Conservation (phyloP, 2,329 filamentous ascomycete species). For the Sarocladium oryzae region DNA sequence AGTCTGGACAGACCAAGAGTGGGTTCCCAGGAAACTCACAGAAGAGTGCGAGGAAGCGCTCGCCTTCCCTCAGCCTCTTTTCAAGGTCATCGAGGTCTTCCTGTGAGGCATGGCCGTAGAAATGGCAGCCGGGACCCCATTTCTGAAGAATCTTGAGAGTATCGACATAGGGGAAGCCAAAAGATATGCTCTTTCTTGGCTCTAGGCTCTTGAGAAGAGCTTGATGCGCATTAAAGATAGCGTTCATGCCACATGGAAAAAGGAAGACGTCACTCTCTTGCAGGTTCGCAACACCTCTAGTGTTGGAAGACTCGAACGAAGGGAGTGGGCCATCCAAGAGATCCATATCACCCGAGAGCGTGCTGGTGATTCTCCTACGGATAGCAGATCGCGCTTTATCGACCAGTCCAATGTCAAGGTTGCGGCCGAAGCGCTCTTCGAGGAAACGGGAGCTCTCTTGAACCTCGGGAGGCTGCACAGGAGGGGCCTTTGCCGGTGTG, state of each 20-base stretch:
- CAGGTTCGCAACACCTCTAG: slow-evolving; percentile 56
- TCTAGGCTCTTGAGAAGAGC: slow-evolving; percentile 54
- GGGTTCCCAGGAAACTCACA: slow-evolving; percentile 96
- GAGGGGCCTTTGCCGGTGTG: slow-evolving; percentile 14
- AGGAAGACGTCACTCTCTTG: slow-evolving; percentile 84
- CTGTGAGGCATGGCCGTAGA: slow-evolving; percentile 75
- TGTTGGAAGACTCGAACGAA: slow-evolving; percentile 29
- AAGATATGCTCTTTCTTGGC: slow-evolving; percentile 71
- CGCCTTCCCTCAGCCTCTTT: slow-evolving; percentile 59
- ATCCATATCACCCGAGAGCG: slow-evolving; percentile 67
- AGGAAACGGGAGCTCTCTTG: slow-evolving; percentile 75
- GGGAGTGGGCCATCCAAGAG: slow-evolving; percentile 18
- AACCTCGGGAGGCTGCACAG: slow-evolving; percentile 20
- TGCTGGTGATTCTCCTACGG: slow-evolving; percentile 79
- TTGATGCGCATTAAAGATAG: slow-evolving; percentile 84
- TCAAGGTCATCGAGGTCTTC: slow-evolving; percentile 83
- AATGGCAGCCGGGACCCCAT: slow-evolving; percentile 77
- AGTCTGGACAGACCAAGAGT: slow-evolving; percentile 75
- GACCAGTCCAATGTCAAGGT: slow-evolving; percentile 74
- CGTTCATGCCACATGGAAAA: slow-evolving; percentile 86
- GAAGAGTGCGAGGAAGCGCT: slow-evolving; percentile 76
- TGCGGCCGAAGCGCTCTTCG: slow-evolving; percentile 90
- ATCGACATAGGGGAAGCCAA: slow-evolving; percentile 97
- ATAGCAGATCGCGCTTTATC: slow-evolving; percentile 81
- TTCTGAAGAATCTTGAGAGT: slow-evolving; percentile 93